These are phyloP conservation scores for Hyaloperonospora brassicae DNA, from an alignment of 352 stramenopile genomes.

Conservation along the genomic window DNA sequence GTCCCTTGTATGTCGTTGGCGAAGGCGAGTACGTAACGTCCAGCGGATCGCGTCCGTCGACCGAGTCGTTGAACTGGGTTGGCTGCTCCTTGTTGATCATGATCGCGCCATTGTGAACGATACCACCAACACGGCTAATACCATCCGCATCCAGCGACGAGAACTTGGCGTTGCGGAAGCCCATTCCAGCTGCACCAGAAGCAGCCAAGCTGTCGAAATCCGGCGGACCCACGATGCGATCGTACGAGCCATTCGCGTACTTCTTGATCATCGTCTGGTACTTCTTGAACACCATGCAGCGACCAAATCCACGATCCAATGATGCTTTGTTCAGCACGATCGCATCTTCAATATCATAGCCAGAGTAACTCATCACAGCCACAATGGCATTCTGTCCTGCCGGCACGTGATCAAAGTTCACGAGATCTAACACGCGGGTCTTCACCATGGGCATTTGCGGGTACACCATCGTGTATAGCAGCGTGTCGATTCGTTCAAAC, in stretches of 20 bases:
- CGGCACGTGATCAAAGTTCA: constrained; percentile 98
- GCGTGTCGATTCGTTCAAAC: constrained; percentile 97
- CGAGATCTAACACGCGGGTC: constrained; percentile 95
- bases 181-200: constrained; percentile 35
- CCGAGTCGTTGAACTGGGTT: constrained; percentile 87
- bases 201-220: constrained; percentile 80
- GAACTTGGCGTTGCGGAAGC: constrained; percentile 51
- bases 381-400: constrained; percentile 98
- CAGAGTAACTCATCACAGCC: constrained; percentile 99
- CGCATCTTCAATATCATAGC: constrained; percentile 99
- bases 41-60: constrained; percentile 63
- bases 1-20: constrained; percentile 93
- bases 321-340: constrained; percentile 98
- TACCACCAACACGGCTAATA: constrained; percentile 83
- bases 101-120: constrained; percentile 91
- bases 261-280: constrained; percentile 95
- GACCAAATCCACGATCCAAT: constrained; percentile 95
- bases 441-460: constrained; percentile 99
- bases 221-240: constrained; percentile 90
- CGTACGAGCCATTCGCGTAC: constrained; percentile 95
- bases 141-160: constrained; percentile 94
- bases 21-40: constrained; percentile 79
- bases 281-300: constrained; percentile 98
- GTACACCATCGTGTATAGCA: constrained; percentile 99
- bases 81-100: constrained; percentile 99